Percentiles rank a stretch among this genome's conserved stretches.
These are phyloP conservation scores for Ceratopteris richardii DNA, from an alignment of 75 land plant species.

Conservation along the genomic window DNA sequence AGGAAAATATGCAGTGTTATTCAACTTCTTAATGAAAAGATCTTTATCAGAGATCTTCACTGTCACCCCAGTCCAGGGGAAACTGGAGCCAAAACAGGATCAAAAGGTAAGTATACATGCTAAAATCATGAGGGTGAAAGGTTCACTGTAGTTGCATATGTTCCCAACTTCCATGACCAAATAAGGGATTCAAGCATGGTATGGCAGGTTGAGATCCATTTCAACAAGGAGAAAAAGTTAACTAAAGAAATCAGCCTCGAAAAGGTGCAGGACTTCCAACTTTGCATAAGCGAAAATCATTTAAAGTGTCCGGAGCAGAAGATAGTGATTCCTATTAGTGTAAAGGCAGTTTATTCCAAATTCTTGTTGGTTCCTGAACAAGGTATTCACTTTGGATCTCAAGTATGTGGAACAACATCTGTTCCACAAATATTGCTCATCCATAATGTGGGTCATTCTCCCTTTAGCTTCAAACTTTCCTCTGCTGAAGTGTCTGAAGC, in stretches of 20 bases:
- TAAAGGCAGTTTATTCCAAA: conserved; percentile 20
- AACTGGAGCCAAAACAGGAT: conserved; percentile 19
- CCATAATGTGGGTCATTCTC: conserved; percentile 11
- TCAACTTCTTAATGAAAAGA: conserved; percentile 8
- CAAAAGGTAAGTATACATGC: conserved; percentile 24
- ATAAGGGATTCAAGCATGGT: too few species aligned
- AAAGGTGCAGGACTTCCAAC: conserved; percentile 10
- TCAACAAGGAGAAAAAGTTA: conserved; percentile 25
- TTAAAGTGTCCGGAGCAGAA: conserved; percentile 12
- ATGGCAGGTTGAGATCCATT: conserved; percentile 22
- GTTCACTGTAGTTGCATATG: too few species aligned
- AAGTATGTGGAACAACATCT: conserved; percentile 19
- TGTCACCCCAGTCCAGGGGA: conserved; percentile 15
- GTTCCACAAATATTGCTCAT: conserved; percentile 11
- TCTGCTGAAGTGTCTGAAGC: conserved; percentile 2
- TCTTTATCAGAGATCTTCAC: conserved; percentile 13
- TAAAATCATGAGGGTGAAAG: too few species aligned
- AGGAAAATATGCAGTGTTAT: conserved; percentile 28
- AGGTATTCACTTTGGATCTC: conserved; percentile 30
- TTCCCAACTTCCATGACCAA: too few species aligned
- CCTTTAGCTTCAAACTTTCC: conserved; percentile 11
- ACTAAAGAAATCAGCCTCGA: conserved; percentile 14
- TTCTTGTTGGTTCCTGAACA: conserved; percentile 22
- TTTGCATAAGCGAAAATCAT: conserved; percentile 13
- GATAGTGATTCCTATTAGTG: conserved; percentile 4